phyloP scores from a whole-genome alignment of 2,329 filamentous ascomycete species.

The Neophaeococcomyces aloes region DNA sequence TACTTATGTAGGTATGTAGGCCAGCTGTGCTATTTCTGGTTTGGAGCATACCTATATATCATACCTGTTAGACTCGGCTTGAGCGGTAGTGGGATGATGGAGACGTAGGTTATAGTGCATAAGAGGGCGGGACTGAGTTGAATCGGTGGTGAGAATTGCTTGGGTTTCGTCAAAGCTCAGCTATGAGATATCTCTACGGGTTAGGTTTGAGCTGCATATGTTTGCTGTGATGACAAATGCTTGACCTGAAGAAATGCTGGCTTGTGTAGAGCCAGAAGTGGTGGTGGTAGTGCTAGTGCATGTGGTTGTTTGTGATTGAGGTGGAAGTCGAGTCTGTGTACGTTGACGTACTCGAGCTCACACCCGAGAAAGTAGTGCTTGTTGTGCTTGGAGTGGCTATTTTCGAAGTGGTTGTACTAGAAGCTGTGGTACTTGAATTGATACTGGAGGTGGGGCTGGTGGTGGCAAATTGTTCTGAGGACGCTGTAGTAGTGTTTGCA shows the following conservation, averaged over 20 bases:
- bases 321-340: no score
- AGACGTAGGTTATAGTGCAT: no score
- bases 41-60: no score
- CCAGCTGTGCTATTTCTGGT: no score
- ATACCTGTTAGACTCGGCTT: no score
- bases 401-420: neutral
- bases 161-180: neutral
- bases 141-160: neutral
- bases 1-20: no score
- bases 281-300: neutral
- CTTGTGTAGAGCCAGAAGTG: neutral
- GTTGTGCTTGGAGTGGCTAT: no score
- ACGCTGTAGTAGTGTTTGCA: neutral
- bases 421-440: neutral
- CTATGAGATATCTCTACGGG: neutral
- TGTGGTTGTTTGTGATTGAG: no score
- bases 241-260: neutral
- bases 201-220: neutral
- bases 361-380: no score
- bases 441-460: neutral
- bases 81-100: no score
- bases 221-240: neutral
- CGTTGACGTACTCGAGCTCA: no score
- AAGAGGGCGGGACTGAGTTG: neutral
- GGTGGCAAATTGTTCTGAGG: neutral